Evolutionary conservation across 306 rosid species (phyloP), one percentile per base, ranked within the genome.

Genomic region (Hippophae gyantsensis): DNA sequence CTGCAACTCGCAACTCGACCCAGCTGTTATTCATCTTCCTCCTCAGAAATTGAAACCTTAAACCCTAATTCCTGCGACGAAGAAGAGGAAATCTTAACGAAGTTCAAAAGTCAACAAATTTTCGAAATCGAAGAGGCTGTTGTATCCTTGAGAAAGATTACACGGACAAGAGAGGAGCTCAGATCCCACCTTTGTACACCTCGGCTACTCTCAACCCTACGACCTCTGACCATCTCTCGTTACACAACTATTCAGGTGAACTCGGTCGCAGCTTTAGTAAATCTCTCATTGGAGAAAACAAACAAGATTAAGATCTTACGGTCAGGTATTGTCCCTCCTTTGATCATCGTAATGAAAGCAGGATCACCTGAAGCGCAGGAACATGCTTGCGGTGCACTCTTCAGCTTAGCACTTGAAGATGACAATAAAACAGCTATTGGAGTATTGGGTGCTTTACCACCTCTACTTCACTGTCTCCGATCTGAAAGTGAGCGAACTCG

Each of bases 271-370:
- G 85, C 88, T 0, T 11, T 88, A 62, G 96, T 92, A 52, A 92
- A 92, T 43, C 79, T 92, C 0, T 88, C 99, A 0, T 41, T 92
- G 46, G 88, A 86, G 62, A 75, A 71, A 27, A 7, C 54, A 26
- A 92, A 88, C 77, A 92, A 86, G 67, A 81, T 82, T 14, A 92
- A 77, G 79, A 92, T 92, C 73, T 82, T 92, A 25, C 90, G 99
- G 64, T 85, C 97, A 9, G 99, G 99, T 45, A 61, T 92, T 7
- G 83, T 88, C 48, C 99, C 97, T 1, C 89, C 80, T 12, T 54
- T 92, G 79, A 74, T 92, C 7, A 84, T 84, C 32, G 89, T 71
- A 6, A 47, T 92, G 48, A 92, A 71, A 64, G 61, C 68, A 0
- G 99, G 99, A 66, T 75, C 78, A 13, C 51, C 73, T 52, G 97